Evolutionary conservation across 345 rosid species (phyloP).

Genomic region (Pistacia atlantica): DNA sequence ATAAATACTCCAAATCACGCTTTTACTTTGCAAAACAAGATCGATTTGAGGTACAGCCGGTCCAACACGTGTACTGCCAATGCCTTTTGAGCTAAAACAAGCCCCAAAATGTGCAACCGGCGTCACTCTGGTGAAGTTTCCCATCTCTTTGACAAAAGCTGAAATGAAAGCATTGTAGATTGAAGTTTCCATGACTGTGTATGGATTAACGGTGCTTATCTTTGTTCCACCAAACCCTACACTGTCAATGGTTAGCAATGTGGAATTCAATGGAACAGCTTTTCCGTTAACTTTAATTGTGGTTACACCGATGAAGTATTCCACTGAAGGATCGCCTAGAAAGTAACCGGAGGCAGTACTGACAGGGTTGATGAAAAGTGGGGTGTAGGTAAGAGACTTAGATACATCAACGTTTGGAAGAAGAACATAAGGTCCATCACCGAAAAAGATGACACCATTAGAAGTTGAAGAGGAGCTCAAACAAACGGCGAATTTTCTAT

Average conservation of each 20-base stretch:
- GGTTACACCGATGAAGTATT: conserved; percentile 33
- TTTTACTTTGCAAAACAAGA: conserved; percentile 8
- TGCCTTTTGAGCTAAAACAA: conserved; percentile 16
- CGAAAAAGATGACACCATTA: conserved; percentile 31
- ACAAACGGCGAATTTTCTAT: conserved; percentile 32
- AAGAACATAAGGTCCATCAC: conserved; percentile 33
- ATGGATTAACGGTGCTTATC: conserved; percentile 31
- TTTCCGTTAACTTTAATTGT: conserved; percentile 29
- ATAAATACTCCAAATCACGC: conserved; percentile 9
- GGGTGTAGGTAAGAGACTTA: conserved; percentile 30
- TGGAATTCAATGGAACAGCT: conserved; percentile 23
- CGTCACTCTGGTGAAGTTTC: neutral
- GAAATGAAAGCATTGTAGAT: too few relatives aligned
- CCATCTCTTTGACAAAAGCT: too few relatives aligned
- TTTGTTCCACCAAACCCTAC: conserved; percentile 37
- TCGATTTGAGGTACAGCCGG: conserved; percentile 30
- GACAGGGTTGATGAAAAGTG: conserved; percentile 34
- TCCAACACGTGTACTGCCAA: conserved; percentile 13
- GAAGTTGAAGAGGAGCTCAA: conserved; percentile 23
- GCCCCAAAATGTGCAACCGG: conserved; percentile 21
- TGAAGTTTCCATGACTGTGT: neutral
- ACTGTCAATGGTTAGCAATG: conserved; percentile 27
- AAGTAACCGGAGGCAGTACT: conserved; percentile 18
- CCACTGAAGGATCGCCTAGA: conserved; percentile 24
- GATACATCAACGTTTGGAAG: conserved; percentile 31